Conservation (phyloP, 371 early-diverging fungal genomes). For the Batrachochytrium dendrobatidis region DNA sequence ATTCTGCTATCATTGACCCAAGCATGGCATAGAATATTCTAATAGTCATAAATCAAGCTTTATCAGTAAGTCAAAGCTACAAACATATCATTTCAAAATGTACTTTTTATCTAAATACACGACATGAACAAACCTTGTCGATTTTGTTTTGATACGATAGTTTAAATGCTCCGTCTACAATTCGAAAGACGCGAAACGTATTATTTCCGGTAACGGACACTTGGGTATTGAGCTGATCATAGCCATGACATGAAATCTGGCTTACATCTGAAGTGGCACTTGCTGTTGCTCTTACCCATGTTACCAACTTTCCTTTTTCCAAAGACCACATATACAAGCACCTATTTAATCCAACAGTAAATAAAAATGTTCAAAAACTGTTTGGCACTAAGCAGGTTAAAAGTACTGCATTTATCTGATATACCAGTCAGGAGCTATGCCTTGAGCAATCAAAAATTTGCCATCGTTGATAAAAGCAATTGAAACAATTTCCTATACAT, state of each 20-base stretch:
- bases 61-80: not conserved
- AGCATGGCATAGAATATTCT: constrained; percentile 36
- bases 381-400: not conserved
- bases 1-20: constrained; percentile 36
- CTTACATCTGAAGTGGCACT: constrained; percentile 26
- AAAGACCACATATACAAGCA: constrained; percentile 32
- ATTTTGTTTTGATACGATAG: constrained; percentile 31
- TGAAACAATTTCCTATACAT: constrained; percentile 31
- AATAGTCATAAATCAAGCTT: not conserved
- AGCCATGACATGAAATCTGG: constrained; percentile 35
- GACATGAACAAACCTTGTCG: constrained; percentile 28
- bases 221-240: constrained; percentile 27
- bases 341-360: constrained; percentile 13
- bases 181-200: constrained; percentile 30
- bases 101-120: too few species aligned
- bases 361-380: not conserved
- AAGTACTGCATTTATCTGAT: not conserved
- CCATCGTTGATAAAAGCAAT: constrained; percentile 33
- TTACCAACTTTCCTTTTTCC: constrained; percentile 37
- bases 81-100: not conserved
- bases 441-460: constrained; percentile 32
- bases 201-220: constrained; percentile 34
- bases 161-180: constrained; percentile 35
- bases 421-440: constrained; percentile 40
- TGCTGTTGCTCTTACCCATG: constrained; percentile 23